These are phyloP conservation scores for Sclerotinia nivalis DNA, from an alignment of 2,329 filamentous ascomycete species.

Conservation along the genomic window DNA sequence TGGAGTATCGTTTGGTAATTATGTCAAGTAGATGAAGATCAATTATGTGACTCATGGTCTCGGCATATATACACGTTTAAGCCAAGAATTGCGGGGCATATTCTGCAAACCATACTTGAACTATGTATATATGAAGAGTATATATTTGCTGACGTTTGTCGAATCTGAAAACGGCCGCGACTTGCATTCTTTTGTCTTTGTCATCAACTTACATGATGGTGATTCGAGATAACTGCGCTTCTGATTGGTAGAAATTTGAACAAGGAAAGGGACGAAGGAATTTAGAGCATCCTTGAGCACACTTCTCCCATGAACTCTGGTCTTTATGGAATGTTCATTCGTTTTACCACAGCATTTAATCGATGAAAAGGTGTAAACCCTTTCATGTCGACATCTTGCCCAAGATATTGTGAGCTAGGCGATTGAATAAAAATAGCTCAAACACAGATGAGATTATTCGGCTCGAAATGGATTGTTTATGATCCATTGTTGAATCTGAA, in stretches of 20 bases:
- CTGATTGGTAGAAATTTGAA: conserved; percentile 4
- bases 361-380: background rate
- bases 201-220: background rate
- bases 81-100: background rate
- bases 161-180: conserved; percentile 1
- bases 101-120: background rate
- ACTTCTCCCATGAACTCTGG: conserved; percentile 6
- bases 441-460: background rate
- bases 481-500: too few relatives aligned
- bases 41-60: conserved; percentile 13
- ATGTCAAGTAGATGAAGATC: background rate
- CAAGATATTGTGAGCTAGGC: background rate
- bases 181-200: conserved; percentile 8
- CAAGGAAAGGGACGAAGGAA: background rate
- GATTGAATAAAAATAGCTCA: background rate
- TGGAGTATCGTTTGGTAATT: background rate
- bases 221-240: background rate
- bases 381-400: background rate
- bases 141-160: background rate
- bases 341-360: background rate
- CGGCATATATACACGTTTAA: background rate
- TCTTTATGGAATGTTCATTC: background rate
- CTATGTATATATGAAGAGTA: background rate
- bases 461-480: background rate
- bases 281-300: background rate